Base-by-base conservation (phyloP, 2,329 filamentous ascomycete species). In the Fusarium devonianum region DNA sequence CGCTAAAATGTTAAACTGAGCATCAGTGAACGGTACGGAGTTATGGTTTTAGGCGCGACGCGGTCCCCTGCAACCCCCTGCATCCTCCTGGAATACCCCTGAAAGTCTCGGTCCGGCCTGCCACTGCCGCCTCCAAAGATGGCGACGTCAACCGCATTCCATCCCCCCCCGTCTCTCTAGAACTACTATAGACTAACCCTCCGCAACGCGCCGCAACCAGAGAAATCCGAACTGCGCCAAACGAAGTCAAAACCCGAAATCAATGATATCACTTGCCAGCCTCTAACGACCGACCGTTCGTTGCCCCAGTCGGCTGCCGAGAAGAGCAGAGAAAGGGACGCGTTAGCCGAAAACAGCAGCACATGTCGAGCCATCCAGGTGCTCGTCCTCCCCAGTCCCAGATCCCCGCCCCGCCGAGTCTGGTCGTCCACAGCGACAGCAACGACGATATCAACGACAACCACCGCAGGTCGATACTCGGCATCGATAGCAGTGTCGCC, bases 321-420 rank as follows among this genome's bases (percentile, higher is more conserved):
- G 47, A 34, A n/a, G n/a, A n/a, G n/a, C 44, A 16, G 40, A 52
- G 53, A 23, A 55, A 40, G 56, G 57, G 30, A 51, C 52, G 29
- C 35, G 56, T 34, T 40, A 44, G 53, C 48, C 46, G 16, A 42
- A 59, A 58, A 19, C 56, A 58, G 56, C 37, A 49, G 33, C 57
- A 60, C 49, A 60, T 60, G 57, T 60, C 53, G 50, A 48, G 46
- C 39, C 41, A 58, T 63, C 56, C 45, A 49, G 51, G 54, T 62
- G 43, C 47, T 53, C 50, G 52, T 50, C 43, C 58, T 46, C 30
- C 40, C 40, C 48, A 48, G 38, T 39, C 30, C 49, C 54, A 52
- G 40, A 56, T 58, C 42, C 45, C 53, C 56, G 49, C 52, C 49
- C 63, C 63, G 38, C 63, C 63, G 45, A 64, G 61, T 57, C 47